Conservation (phyloP, 2,329 filamentous ascomycete genomes). For the Aspergillus sp. region DNA sequence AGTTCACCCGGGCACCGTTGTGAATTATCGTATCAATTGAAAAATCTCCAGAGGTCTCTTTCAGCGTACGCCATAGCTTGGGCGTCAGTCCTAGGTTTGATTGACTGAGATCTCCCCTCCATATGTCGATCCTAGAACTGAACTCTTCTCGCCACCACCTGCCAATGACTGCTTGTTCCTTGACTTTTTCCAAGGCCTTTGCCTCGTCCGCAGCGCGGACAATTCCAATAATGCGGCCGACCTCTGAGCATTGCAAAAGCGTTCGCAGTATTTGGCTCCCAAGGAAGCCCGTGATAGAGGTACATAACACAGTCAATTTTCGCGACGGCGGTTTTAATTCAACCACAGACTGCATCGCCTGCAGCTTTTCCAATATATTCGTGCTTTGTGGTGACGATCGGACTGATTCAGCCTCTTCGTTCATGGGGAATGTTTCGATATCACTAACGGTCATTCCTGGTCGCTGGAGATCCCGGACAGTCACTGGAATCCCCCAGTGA, state of each 20-base stretch:
- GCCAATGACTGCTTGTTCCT: background rate
- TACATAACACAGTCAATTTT: background rate
- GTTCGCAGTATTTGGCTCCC: conserved; percentile 10
- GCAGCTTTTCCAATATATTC: background rate
- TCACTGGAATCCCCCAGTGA: background rate
- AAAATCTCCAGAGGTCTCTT: background rate
- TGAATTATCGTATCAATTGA: conserved; percentile 12
- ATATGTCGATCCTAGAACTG: conserved; percentile 3
- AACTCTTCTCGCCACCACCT: conserved; percentile 9
- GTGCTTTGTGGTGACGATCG: background rate
- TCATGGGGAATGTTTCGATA: background rate
- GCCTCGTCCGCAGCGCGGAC: conserved; percentile 5
- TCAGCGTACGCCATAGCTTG: conserved; percentile 1
- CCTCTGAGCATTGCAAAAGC: background rate
- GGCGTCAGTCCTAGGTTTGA: conserved; percentile 7
- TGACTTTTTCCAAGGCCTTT: conserved; percentile 2
- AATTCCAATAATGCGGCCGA: conserved; percentile 3
- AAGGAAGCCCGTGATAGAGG: conserved; percentile 8
- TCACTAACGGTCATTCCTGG: background rate
- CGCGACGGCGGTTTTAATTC: background rate
- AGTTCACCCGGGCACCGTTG: conserved; percentile 13
- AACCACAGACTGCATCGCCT: background rate
- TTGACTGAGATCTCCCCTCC: conserved; percentile 8
- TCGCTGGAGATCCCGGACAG: background rate
- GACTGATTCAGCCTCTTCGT: background rate